Evolutionary conservation across 2,329 filamentous ascomycete genomes (phyloP).

Genomic region (Fusarium virguliforme): DNA sequence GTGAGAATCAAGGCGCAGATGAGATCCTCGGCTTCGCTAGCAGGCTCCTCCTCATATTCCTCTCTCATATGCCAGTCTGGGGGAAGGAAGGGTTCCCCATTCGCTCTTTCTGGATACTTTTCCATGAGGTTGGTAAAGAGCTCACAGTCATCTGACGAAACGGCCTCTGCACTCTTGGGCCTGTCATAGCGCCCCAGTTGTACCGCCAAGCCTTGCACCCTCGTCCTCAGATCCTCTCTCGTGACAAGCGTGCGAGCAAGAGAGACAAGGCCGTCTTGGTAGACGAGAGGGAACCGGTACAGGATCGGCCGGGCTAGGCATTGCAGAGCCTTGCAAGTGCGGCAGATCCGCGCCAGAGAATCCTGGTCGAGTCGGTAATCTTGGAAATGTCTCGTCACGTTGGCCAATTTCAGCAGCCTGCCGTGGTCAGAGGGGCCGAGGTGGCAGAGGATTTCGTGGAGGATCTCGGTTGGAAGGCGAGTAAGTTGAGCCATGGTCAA

Average conservation of each 20-base stretch:
- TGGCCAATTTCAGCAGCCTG: not conserved
- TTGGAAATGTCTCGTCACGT: not conserved
- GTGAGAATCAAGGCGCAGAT: not conserved
- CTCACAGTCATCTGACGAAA: not conserved
- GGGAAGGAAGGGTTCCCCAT: not conserved
- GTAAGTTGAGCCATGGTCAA: not conserved
- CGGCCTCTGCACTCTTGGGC: not conserved
- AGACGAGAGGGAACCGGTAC: not conserved
- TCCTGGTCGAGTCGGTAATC: not conserved
- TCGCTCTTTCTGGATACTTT: not conserved
- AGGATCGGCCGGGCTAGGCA: not conserved
- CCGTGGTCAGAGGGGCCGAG: not conserved
- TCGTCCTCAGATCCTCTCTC: not conserved
- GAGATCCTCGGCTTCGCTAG: not conserved
- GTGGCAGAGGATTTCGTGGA: not conserved
- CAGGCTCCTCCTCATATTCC: not conserved
- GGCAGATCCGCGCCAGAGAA: not conserved
- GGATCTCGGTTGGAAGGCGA: not conserved
- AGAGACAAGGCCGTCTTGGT: not conserved
- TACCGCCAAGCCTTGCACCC: not conserved
- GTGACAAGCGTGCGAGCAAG: not conserved
- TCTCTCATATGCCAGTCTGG: not conserved
- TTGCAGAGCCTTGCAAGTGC: not conserved
- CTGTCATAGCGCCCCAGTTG: too few species aligned
- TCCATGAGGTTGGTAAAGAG: not conserved